Conservation (phyloP, 495 filamentous ascomycete species). For the Aspergillus bridgeri region DNA sequence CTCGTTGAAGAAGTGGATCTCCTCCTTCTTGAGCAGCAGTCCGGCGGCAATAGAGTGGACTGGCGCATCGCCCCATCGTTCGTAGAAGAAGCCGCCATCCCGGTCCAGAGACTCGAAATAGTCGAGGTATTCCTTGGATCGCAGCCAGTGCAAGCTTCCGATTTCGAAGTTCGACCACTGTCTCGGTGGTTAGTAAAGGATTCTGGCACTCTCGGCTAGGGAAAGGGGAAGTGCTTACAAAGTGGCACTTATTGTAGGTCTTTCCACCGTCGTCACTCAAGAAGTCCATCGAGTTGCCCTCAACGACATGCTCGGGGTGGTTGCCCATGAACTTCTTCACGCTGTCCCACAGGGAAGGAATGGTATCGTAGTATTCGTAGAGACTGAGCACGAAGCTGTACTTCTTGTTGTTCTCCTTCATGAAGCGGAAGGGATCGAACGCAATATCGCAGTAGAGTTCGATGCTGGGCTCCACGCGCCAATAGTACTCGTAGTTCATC, state of each 20-base stretch:
- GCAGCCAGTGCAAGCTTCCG: constrained; percentile 78
- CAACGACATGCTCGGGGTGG: constrained; percentile 81
- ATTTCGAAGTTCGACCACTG: constrained; percentile 95
- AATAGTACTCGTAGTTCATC: constrained; percentile 87
- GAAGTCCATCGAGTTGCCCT: constrained; percentile 85
- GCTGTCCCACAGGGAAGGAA: constrained; percentile 92
- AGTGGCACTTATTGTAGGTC: constrained; percentile 94
- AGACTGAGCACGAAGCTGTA: constrained; percentile 87
- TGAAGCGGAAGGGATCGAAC: constrained; percentile 81
- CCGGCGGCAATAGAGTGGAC: constrained; percentile 93
- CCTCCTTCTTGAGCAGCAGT: constrained; percentile 80
- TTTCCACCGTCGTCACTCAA: constrained; percentile 86
- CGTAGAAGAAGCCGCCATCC: constrained; percentile 90
- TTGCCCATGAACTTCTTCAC: constrained; percentile 85
- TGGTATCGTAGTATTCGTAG: constrained; percentile 94
- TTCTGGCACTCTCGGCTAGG: background rate
- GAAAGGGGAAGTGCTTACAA: constrained; percentile 55
- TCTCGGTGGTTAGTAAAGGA: constrained; percentile 4
- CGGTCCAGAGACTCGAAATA: constrained; percentile 76
- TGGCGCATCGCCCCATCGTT: constrained; percentile 88
- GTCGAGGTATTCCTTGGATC: constrained; percentile 74
- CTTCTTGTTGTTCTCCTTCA: constrained; percentile 85
- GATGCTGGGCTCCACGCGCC: constrained; percentile 86
- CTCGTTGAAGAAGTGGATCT: constrained; percentile 98
- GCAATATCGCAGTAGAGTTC: constrained; percentile 83